Conservation (phyloP, 106 monocot genomes). For the Dendrobium officinale region DNA sequence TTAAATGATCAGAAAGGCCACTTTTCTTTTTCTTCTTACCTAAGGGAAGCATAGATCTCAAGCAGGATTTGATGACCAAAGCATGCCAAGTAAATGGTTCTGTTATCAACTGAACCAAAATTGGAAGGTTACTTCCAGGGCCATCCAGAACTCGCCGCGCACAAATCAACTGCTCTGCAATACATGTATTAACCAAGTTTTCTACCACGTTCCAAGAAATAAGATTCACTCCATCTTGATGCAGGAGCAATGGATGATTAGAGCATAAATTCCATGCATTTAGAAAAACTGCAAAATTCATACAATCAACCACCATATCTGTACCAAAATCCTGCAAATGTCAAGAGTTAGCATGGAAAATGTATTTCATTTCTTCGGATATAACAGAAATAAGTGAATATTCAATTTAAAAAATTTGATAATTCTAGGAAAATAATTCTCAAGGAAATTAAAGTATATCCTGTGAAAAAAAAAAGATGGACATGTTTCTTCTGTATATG, state of each 20-base stretch:
- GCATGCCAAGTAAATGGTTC: slow-evolving; percentile 77
- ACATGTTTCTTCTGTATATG: too few relatives aligned
- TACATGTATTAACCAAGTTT: slow-evolving; percentile 39
- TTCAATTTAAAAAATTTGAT: too few relatives aligned
- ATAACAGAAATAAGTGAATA: too few relatives aligned
- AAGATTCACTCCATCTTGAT: slow-evolving; percentile 6
- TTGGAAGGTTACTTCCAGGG: slow-evolving; percentile 36
- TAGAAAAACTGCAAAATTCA: slow-evolving; percentile 76
- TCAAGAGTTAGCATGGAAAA: too few relatives aligned
- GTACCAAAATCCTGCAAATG: slow-evolving; percentile 49
- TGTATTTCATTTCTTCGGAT: too few relatives aligned
- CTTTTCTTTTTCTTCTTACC: slow-evolving; percentile 88
- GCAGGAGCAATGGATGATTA: not conserved
- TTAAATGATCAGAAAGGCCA: slow-evolving; percentile 14
- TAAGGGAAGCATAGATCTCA: slow-evolving; percentile 49
- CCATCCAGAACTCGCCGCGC: slow-evolving; percentile 23
- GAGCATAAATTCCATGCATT: slow-evolving; percentile 57
- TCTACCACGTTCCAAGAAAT: slow-evolving; percentile 62
- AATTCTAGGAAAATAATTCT: too few relatives aligned
- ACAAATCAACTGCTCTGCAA: slow-evolving; percentile 33
- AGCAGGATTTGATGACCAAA: slow-evolving; percentile 54
- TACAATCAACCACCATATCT: slow-evolving; percentile 45
- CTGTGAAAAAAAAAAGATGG: too few relatives aligned
- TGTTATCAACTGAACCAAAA: slow-evolving; percentile 58
- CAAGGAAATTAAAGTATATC: too few relatives aligned